Base-by-base conservation (phyloP, 176 grass and related monocot genomes). In the Carex myosuroides region DNA sequence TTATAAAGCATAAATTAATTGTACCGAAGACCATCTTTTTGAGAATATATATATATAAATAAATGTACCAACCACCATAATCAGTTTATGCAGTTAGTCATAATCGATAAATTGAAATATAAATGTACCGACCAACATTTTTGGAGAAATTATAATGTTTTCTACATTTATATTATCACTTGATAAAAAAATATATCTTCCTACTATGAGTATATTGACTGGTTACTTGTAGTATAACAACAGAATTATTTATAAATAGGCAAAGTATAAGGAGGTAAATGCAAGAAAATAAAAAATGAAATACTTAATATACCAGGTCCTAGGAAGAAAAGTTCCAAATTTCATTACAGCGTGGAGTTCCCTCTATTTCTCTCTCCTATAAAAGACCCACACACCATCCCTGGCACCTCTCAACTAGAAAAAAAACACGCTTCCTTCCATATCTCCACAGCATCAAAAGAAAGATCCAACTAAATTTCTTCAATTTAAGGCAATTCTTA, bases 311-410 rank as follows among this genome's bases (percentile, higher is more conserved):
- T 68, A 83, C 60, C 41, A 29, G 60, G 61, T 83, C 41, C 41
- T 65, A 68, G 65, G 65, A 81, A 83, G 80, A 83, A 22, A 83
- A 67, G 21, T 68, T 83, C 80, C 80, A 83, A 81, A 64, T 42
- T 68, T 83, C 33, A 44, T 81, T 8, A 48, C 84, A 65, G 79
- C 85, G 85, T 82, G 13, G 92, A 88, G 87, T 80, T 84, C 79
- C 39, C 57, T 41, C 32, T 46, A 1, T 82, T 50, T 83, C 80
- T 83, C 61, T 39, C 32, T 6, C 16, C 11, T 7, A 83, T 94
- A 94, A 81, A 94, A 82, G 88, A 53, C 9, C 10, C 60, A 68
- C 41, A 54, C 32, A 26, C 60, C 80, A 83, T 83, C 33, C 62
- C 33, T n/a, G 2, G 44, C 62, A 24, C 33, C 21, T 81, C 59